These are phyloP conservation scores for Chaetomium sp. DNA, from an alignment of 2,329 filamentous ascomycete genomes.

Conservation along the genomic window DNA sequence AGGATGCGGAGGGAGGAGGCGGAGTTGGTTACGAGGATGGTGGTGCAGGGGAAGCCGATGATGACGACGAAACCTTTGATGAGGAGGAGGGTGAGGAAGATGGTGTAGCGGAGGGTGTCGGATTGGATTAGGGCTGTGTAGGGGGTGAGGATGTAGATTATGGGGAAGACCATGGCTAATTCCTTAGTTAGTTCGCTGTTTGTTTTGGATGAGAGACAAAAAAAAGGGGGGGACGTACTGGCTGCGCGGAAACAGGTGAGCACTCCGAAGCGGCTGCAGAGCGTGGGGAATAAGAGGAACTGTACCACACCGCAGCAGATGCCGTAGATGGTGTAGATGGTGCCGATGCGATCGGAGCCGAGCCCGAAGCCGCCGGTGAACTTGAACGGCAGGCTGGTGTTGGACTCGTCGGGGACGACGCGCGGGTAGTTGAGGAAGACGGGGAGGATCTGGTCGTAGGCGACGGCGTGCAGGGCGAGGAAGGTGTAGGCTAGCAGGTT, in stretches of 20 bases:
- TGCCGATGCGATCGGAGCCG: conserved; percentile 67
- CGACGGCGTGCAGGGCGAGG: conserved; percentile 73
- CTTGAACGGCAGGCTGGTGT: conserved; percentile 64
- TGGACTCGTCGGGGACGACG: conserved; percentile 47
- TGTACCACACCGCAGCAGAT: conserved; percentile 74
- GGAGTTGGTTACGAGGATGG: conserved; percentile 86
- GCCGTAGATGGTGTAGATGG: conserved; percentile 79
- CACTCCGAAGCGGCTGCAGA: conserved; percentile 68
- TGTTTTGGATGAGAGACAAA: background rate
- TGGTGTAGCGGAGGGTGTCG: conserved; percentile 45
- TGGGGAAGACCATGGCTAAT: conserved; percentile 56
- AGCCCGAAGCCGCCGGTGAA: conserved; percentile 77
- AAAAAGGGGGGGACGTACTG: conserved; percentile 30
- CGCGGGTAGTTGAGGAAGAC: conserved; percentile 78
- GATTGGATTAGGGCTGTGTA: conserved; percentile 63
- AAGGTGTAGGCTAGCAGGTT: conserved; percentile 67
- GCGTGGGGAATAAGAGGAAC: conserved; percentile 74
- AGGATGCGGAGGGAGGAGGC: conserved; percentile 68
- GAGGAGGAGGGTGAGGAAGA: conserved; percentile 63
- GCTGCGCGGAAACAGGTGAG: conserved; percentile 66
- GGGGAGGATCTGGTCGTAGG: conserved; percentile 81
- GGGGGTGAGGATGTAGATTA: conserved; percentile 75
- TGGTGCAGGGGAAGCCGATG: conserved; percentile 82
- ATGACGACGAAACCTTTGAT: conserved; percentile 70
- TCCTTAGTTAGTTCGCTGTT: background rate